phyloP scores from a whole-genome alignment of 768 basidiomycete genomes.

The Boletus sp. region DNA sequence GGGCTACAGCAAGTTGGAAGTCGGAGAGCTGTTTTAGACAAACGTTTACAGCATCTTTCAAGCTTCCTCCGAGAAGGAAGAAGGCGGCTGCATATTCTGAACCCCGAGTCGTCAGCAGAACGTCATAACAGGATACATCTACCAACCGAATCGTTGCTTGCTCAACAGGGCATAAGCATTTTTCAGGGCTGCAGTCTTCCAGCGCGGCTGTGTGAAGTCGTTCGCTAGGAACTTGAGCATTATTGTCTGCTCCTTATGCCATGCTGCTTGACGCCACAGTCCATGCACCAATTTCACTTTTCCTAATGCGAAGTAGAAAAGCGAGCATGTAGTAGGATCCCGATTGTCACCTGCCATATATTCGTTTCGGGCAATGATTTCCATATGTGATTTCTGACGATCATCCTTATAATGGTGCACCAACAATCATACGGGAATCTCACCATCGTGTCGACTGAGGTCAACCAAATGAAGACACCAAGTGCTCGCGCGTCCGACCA shows the following conservation, averaged over 20 bases:
- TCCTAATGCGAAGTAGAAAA: slow-evolving; percentile 93
- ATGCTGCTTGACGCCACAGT: slow-evolving; percentile 91
- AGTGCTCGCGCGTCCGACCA: slow-evolving; percentile 88
- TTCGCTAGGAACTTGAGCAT: slow-evolving; percentile 94
- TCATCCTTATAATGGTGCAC: not conserved
- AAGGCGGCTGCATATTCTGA: slow-evolving; percentile 98
- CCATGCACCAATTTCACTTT: slow-evolving; percentile 92
- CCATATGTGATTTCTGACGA: slow-evolving; percentile 74
- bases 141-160: slow-evolving; percentile 88
- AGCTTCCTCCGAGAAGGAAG: slow-evolving; percentile 84
- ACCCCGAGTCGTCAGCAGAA: slow-evolving; percentile 2
- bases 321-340: slow-evolving; percentile 84
- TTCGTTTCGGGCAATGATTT: slow-evolving; percentile 86
- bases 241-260: slow-evolving; percentile 83
- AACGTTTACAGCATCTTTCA: slow-evolving; percentile 90
- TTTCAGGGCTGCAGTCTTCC: slow-evolving; percentile 92
- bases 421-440: slow-evolving; percentile 23
- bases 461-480: slow-evolving; percentile 87
- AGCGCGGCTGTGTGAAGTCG: slow-evolving; percentile 78
- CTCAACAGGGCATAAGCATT: slow-evolving; percentile 91
- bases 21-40: slow-evolving; percentile 86
- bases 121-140: not conserved
- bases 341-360: slow-evolving; percentile 85
- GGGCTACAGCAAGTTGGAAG: slow-evolving; percentile 83
- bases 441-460: slow-evolving; percentile 75